Evolutionary conservation across 495 filamentous ascomycete species (phyloP).

Genomic region (Astrocystis sublimbata): DNA sequence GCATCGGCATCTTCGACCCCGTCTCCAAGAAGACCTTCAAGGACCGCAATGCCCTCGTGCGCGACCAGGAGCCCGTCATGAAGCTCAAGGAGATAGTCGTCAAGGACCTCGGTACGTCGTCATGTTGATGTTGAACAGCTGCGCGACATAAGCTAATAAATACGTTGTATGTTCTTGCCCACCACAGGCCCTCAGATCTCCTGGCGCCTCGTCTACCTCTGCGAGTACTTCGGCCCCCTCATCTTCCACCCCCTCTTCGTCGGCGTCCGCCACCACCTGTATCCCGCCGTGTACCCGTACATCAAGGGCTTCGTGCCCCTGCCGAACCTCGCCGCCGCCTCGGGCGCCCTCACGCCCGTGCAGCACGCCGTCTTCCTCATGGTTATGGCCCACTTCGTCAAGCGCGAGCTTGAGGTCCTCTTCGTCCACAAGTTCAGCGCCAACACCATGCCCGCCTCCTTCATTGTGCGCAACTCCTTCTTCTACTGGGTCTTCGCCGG

Average conservation of each 20-base stretch:
- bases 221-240: slow-evolving; percentile 95
- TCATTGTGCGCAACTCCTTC: slow-evolving; percentile 86
- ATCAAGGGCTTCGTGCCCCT: slow-evolving; percentile 39
- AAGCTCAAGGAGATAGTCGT: slow-evolving; percentile 75
- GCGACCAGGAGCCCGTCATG: slow-evolving; percentile 64
- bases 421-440: slow-evolving; percentile 95
- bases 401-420: slow-evolving; percentile 91
- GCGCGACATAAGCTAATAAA: slow-evolving; percentile 17
- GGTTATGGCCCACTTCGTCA: slow-evolving; percentile 81
- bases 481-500: slow-evolving; percentile 91
- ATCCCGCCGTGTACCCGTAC: slow-evolving; percentile 58
- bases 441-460: slow-evolving; percentile 84
- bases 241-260: slow-evolving; percentile 77
- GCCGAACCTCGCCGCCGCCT: slow-evolving; percentile 19
- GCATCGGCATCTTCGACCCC: slow-evolving; percentile 70
- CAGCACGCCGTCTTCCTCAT: slow-evolving; percentile 73
- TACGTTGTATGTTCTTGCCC: too few species aligned
- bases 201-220: slow-evolving; percentile 91
- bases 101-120: slow-evolving; percentile 81
- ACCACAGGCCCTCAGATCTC: slow-evolving; percentile 89
- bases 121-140: background rate
- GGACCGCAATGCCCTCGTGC: slow-evolving; percentile 54
- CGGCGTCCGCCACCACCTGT: slow-evolving; percentile 72
- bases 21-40: slow-evolving; percentile 63
- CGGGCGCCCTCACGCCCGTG: slow-evolving; percentile 53